phyloP scores from a whole-genome alignment of 2,329 filamentous ascomycete species.

The Neofusicoccum cordaticola region DNA sequence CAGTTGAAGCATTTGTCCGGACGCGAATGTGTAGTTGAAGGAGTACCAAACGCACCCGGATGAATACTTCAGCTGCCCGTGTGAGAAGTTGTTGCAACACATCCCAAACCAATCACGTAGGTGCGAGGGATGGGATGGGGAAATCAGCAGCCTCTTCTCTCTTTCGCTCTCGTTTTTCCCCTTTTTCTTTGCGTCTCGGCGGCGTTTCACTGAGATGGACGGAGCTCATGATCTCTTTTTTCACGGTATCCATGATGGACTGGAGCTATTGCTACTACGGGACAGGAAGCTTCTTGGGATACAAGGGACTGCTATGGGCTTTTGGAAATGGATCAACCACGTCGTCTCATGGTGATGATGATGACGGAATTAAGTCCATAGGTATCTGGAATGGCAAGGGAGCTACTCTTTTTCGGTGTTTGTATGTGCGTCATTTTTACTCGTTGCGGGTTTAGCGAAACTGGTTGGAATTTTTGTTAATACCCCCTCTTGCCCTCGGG shows the following conservation, averaged over 20 bases:
- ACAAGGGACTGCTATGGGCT: background rate
- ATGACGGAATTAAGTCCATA: background rate
- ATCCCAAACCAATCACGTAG: too few species aligned
- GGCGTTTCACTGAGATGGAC: conserved; percentile 7
- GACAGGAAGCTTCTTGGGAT: background rate
- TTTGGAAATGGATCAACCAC: background rate
- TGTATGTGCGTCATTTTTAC: background rate
- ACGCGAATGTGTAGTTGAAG: too few species aligned
- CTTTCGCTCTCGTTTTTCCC: background rate
- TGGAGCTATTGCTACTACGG: background rate
- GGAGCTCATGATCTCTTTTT: background rate
- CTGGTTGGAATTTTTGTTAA: too few species aligned
- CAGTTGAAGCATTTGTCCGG: too few species aligned
- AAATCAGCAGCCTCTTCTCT: too few species aligned
- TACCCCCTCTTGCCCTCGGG: too few species aligned
- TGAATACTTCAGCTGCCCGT: too few species aligned
- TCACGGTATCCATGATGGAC: background rate
- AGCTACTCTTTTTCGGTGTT: background rate
- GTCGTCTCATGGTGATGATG: background rate
- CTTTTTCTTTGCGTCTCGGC: background rate
- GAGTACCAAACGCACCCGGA: too few species aligned
- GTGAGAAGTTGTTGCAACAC: too few species aligned
- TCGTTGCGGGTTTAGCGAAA: too few species aligned
- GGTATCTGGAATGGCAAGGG: background rate
- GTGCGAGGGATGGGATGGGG: too few species aligned